Base-by-base conservation (phyloP, 108 stramenopile species). In the Cyclotella distinguenda region DNA sequence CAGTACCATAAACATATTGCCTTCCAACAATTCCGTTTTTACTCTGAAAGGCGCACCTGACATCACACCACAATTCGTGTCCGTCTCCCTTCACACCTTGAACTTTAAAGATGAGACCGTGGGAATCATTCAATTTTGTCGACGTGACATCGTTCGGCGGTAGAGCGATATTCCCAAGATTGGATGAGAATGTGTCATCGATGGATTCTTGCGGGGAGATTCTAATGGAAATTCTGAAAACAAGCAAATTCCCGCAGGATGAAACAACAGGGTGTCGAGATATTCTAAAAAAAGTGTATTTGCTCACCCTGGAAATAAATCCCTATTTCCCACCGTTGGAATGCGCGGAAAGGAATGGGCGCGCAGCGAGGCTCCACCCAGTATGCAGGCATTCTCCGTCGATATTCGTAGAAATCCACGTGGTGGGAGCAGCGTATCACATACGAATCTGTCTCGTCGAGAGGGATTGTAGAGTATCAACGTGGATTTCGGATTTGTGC, bases 101-200 rank as follows among this genome's bases (percentile, higher is more conserved):
- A 0, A 35, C 19, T 3, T 36, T 55, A 35, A 22, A 55, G 11
- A 55, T 25, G 2, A 55, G 34, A 9, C 54, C 54, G 4, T 35
- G 12, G 6, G 33, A 18, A 7, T n/a, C 18, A 55, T 34, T 36
- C n/a, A 5, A 0, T 30, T 28, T 30, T 43, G 6, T 4, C 15
- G 34, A 35, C 1, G 0, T 27, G 5, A 4, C 0, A 43, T 59
- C 58, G 19, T 43, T 4, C 8, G 16, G 26, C 6, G 58, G 40
- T 27, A 44, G 21, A n/a, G 58, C 44, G 1, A 28, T 22, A 19
- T 13, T 22, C 28, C 30, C 58, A 4, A 42, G 38, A 27, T 51
- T 40, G 49, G 63, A 64, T 13, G 63, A 64, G 38, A 52, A 64
- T 28, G 63, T 51, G 38, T 64, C 63, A 39, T 64, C 63, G 18